Percentiles rank a stretch among this genome's conserved stretches.
phyloP scores from a whole-genome alignment of 2,329 filamentous ascomycete genomes.

The Microsporum ferrugineum region DNA sequence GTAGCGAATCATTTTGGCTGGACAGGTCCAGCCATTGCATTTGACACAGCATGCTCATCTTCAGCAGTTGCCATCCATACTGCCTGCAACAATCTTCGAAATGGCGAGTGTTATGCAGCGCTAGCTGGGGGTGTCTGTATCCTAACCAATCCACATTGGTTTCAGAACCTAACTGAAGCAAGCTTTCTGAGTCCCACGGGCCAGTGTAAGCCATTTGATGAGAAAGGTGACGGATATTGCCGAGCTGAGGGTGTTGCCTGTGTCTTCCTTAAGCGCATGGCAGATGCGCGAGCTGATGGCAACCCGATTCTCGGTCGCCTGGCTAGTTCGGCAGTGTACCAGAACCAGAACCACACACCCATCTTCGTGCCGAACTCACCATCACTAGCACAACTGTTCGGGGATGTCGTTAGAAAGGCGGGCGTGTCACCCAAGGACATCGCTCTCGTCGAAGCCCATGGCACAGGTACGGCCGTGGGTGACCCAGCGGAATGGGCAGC shows the following conservation, averaged over 20 bases:
- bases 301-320: constrained; percentile 35
- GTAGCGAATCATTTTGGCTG: constrained; percentile 21
- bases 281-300: constrained; percentile 19
- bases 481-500: constrained; percentile 17
- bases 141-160: not conserved
- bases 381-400: not conserved
- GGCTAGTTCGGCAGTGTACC: constrained; percentile 27
- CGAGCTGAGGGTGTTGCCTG: constrained; percentile 65
- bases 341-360: constrained; percentile 28
- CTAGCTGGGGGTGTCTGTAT: constrained; percentile 12
- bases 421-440: constrained; percentile 27
- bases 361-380: not conserved
- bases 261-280: constrained; percentile 46
- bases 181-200: constrained; percentile 61
- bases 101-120: constrained; percentile 12
- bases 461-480: constrained; percentile 39
- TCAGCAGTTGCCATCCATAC: constrained; percentile 21
- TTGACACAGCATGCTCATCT: constrained; percentile 23
- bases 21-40: constrained; percentile 19
- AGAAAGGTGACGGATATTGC: constrained; percentile 71
- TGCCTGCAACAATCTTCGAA: constrained; percentile 18
- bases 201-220: constrained; percentile 69
- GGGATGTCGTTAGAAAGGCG: not conserved
- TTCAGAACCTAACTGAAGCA: constrained; percentile 29
- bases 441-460: constrained; percentile 72